A percentile compares a stretch with the other conserved stretches of the same genome.
These are phyloP conservation scores for Akanthomyces muscarius DNA, from an alignment of 2,329 filamentous ascomycete species.

Conservation along the genomic window DNA sequence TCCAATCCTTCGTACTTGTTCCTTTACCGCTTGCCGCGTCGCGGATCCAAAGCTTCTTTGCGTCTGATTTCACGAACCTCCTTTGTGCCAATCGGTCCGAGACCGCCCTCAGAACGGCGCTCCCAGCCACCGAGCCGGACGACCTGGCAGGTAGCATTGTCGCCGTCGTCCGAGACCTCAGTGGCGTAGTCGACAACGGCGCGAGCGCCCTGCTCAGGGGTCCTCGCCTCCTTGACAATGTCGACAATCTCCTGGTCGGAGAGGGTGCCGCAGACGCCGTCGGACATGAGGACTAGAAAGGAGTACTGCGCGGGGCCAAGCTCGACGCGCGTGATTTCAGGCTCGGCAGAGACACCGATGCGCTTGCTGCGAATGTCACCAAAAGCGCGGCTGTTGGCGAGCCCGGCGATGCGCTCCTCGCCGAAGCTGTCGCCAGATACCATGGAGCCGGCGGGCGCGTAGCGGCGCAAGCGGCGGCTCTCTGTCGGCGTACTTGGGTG, in stretches of 20 bases:
- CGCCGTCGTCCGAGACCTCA: slow-evolving; percentile 67
- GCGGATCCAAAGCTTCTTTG: slow-evolving; percentile 76
- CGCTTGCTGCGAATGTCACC: slow-evolving; percentile 90
- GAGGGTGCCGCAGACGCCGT: slow-evolving; percentile 82
- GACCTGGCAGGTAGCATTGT: slow-evolving; percentile 67
- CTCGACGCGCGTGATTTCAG: slow-evolving; percentile 77
- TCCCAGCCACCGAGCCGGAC: slow-evolving; percentile 67
- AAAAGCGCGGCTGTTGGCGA: slow-evolving; percentile 92
- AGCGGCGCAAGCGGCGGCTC: slow-evolving; percentile 76
- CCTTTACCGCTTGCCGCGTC: slow-evolving; percentile 31
- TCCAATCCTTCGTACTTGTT: not conserved
- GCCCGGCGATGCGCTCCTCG: slow-evolving; percentile 88
- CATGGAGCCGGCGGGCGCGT: slow-evolving; percentile 70
- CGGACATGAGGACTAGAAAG: slow-evolving; percentile 83
- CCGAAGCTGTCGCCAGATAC: slow-evolving; percentile 89
- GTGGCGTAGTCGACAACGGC: slow-evolving; percentile 83
- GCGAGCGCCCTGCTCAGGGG: slow-evolving; percentile 78
- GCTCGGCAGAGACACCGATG: slow-evolving; percentile 90
- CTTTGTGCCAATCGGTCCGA: slow-evolving; percentile 86
- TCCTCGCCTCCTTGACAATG: slow-evolving; percentile 87
- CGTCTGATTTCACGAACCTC: slow-evolving; percentile 82
- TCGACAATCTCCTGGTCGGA: slow-evolving; percentile 95
- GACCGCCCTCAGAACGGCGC: slow-evolving; percentile 72
- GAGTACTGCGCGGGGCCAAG: slow-evolving; percentile 79
- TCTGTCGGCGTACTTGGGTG: slow-evolving; percentile 87